phyloP scores from a whole-genome alignment of 176 grass and related monocot genomes.

The Avena atlantica region DNA sequence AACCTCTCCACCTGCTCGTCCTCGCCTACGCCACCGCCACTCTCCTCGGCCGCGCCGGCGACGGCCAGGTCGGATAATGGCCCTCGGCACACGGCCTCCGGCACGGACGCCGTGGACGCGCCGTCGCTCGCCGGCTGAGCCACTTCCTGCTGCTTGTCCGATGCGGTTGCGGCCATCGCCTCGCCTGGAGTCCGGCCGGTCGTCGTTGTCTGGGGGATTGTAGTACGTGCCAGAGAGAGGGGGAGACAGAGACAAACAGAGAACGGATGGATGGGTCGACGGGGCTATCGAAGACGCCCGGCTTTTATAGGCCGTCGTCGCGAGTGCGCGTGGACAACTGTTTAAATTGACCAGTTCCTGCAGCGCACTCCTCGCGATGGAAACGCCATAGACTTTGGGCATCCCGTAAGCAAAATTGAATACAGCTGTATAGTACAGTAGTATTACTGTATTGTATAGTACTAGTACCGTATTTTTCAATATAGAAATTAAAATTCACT shows the following conservation, averaged over 20 bases:
- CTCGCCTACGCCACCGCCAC: slow-evolving; percentile 4
- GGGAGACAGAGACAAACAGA: background rate
- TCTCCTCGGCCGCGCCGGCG: background rate
- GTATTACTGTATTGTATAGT: no score
- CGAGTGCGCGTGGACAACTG: background rate
- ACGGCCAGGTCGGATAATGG: background rate
- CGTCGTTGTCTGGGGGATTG: background rate
- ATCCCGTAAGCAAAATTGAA: background rate
- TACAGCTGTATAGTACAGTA: no score
- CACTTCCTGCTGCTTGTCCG: background rate
- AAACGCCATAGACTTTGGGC: slow-evolving; percentile 11
- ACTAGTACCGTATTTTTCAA: no score
- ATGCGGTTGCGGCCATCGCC: background rate
- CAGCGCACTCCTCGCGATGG: background rate
- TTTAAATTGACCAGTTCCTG: background rate
- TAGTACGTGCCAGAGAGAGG: no score
- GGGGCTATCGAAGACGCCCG: background rate
- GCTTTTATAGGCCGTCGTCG: background rate
- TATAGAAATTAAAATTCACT: background rate
- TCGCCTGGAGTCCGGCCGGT: background rate
- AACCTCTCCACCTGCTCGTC: slow-evolving; percentile 55
- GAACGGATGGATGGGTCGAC: background rate
- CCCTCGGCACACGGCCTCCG: background rate
- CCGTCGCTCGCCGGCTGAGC: background rate
- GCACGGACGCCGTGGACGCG: background rate